Percentiles rank a stretch among this genome's conserved stretches.
Evolutionary conservation across 2,329 filamentous ascomycete genomes (phyloP).

Genomic region (Colletotrichum lini): DNA sequence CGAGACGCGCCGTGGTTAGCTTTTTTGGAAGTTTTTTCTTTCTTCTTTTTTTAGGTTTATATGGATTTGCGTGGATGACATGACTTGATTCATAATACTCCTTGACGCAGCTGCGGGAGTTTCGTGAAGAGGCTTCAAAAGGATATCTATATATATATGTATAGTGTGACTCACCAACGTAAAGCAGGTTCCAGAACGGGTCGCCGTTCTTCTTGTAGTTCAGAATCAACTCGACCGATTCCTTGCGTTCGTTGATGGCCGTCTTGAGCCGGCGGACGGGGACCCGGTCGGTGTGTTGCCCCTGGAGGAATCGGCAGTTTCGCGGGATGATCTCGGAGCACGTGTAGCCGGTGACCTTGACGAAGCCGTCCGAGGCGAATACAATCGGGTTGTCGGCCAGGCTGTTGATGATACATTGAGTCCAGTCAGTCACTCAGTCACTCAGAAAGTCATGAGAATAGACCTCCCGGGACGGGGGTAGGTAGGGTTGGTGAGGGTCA

Average conservation of each 20-base stretch:
- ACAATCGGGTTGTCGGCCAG: slow-evolving; percentile 66
- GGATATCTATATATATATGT: too few species aligned
- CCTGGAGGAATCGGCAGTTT: slow-evolving; percentile 68
- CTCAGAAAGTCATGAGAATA: too few species aligned
- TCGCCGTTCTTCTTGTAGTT: slow-evolving; percentile 67
- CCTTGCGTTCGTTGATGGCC: slow-evolving; percentile 58
- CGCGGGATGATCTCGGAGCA: slow-evolving; percentile 63
- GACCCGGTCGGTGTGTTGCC: slow-evolving; percentile 59
- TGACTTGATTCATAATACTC: too few species aligned
- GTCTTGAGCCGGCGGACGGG: slow-evolving; percentile 58
- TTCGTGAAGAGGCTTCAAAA: too few species aligned
- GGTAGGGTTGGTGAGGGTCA: too few species aligned
- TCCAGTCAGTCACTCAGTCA: too few species aligned
- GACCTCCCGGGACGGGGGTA: too few species aligned
- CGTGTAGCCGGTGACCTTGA: slow-evolving; percentile 64
- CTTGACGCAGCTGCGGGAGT: too few species aligned
- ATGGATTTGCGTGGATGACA: too few species aligned
- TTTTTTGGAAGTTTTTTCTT: too few species aligned
- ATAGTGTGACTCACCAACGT: slow-evolving; percentile 55
- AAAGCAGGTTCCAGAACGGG: slow-evolving; percentile 71
- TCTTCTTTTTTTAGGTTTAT: too few species aligned
- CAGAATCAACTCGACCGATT: slow-evolving; percentile 64
- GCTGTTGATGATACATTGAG: slow-evolving; percentile 48
- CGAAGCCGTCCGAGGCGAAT: slow-evolving; percentile 66
- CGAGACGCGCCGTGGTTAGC: not conserved